A percentile compares a stretch with the other conserved stretches of the same genome.
phyloP scores from a whole-genome alignment of 129 eudicot species.

The Escallonia herrerae region DNA sequence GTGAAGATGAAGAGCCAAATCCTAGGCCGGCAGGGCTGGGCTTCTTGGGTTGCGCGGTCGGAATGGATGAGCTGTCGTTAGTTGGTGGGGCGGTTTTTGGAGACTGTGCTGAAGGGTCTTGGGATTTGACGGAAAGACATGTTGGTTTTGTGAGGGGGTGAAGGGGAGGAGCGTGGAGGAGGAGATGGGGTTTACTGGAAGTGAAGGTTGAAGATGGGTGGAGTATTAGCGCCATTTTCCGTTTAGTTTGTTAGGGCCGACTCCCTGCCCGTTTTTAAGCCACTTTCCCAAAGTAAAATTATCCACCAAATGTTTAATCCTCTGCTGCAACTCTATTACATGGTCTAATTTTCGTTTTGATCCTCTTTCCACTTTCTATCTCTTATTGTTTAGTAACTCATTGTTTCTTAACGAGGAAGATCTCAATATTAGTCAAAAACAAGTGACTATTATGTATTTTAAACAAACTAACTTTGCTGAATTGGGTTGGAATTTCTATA shows the following conservation, averaged over 20 bases:
- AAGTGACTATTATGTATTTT: too few relatives aligned
- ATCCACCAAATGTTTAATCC: too few relatives aligned
- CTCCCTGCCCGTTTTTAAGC: background rate
- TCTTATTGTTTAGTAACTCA: too few relatives aligned
- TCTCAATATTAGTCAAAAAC: too few relatives aligned
- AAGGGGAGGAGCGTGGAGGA: conserved; percentile 4
- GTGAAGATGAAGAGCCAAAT: conserved; percentile 11
- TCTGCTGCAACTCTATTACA: too few relatives aligned
- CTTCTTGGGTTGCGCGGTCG: conserved; percentile 7
- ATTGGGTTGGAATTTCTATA: too few relatives aligned
- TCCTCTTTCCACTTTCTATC: too few relatives aligned
- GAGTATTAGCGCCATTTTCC: conserved; percentile 59
- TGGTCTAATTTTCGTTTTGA: too few relatives aligned
- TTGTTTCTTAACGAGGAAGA: too few relatives aligned
- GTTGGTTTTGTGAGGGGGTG: background rate
- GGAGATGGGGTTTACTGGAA: conserved; percentile 45
- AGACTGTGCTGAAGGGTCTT: conserved; percentile 7
- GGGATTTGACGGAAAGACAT: conserved; percentile 10
- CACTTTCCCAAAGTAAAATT: background rate
- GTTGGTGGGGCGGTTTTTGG: conserved; percentile 8
- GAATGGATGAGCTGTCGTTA: conserved; percentile 9
- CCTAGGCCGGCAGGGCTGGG: conserved; percentile 11
- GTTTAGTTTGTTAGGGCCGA: conserved; percentile 22
- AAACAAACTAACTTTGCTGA: too few relatives aligned
- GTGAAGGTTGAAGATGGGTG: conserved; percentile 36